Percentiles rank a stretch among this genome's conserved stretches.
These are phyloP conservation scores for Nitzschia sp. DNA, from an alignment of 108 stramenopile genomes.

Conservation along the genomic window DNA sequence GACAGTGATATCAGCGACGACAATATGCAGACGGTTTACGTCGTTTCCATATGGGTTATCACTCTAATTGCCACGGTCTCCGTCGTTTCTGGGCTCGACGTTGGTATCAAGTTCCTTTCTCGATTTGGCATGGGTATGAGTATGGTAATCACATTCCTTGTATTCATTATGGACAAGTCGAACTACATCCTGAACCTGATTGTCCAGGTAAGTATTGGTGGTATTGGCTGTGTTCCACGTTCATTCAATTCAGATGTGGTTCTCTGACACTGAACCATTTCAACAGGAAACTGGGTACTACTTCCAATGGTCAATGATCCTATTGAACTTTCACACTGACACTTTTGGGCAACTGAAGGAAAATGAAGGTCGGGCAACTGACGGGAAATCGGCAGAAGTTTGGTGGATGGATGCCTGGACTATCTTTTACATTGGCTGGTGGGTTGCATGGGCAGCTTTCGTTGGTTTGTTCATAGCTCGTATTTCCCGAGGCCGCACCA, in stretches of 20 bases:
- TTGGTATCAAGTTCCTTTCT: conserved; percentile 58
- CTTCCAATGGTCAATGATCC: conserved; percentile 47
- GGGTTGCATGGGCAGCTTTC: conserved; percentile 68
- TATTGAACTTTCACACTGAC: conserved; percentile 48
- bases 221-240: background rate
- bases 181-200: conserved; percentile 51
- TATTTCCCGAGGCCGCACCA: conserved; percentile 57
- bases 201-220: conserved; percentile 27
- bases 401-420: conserved; percentile 65
- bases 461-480: conserved; percentile 73
- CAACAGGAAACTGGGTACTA: conserved; percentile 45
- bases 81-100: conserved; percentile 53
- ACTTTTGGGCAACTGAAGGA: conserved; percentile 44
- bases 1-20: conserved; percentile 23
- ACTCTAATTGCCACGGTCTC: conserved; percentile 50
- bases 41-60: conserved; percentile 49
- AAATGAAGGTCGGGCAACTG: conserved; percentile 48
- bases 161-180: conserved; percentile 60
- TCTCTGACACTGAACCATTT: background rate
- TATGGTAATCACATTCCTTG: conserved; percentile 37
- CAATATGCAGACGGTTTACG: conserved; percentile 14
- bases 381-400: conserved; percentile 39
- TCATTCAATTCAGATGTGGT: background rate
- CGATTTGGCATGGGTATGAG: conserved; percentile 48
- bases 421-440: conserved; percentile 72